Evolutionary conservation across 202 grass and related monocot genomes (phyloP).

Genomic region (Panicum virgatum): DNA sequence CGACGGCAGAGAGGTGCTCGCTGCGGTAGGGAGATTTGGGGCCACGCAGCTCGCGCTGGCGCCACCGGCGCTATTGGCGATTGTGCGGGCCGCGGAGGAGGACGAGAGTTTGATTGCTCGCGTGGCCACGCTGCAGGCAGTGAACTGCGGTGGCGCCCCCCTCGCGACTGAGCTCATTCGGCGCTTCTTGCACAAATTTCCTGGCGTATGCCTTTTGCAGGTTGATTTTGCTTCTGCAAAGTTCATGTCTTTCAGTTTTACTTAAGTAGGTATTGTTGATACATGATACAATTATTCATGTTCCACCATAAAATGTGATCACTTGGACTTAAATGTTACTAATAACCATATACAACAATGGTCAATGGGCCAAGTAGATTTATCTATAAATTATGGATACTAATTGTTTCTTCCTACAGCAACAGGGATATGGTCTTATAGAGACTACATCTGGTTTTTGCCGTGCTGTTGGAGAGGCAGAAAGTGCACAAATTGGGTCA

Average conservation of each 20-base stretch:
- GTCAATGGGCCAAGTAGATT: background rate
- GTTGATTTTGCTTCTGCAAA: constrained; percentile 21
- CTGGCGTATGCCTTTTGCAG: constrained; percentile 32
- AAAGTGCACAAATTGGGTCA: constrained; percentile 37
- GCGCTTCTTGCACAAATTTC: constrained; percentile 52
- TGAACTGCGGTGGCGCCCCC: constrained; percentile 51
- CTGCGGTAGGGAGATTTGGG: constrained; percentile 20
- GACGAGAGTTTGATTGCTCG: background rate
- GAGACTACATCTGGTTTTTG: constrained; percentile 55
- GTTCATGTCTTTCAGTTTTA: background rate
- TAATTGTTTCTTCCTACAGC: background rate
- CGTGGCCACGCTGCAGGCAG: constrained; percentile 30
- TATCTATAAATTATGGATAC: background rate
- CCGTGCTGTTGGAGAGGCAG: constrained; percentile 21
- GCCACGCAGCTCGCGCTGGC: constrained; percentile 49
- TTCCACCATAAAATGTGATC: background rate
- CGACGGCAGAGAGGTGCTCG: constrained; percentile 37
- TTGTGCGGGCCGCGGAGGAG: constrained; percentile 45
- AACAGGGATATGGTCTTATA: constrained; percentile 77
- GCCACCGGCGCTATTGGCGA: constrained; percentile 52
- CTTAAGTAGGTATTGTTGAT: background rate
- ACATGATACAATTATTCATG: background rate
- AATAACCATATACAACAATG: background rate
- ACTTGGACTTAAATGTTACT: background rate
- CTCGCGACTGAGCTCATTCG: constrained; percentile 31